These are phyloP conservation scores for Tolypocladium tropicale DNA, from an alignment of 2,329 filamentous ascomycete genomes.

Conservation along the genomic window DNA sequence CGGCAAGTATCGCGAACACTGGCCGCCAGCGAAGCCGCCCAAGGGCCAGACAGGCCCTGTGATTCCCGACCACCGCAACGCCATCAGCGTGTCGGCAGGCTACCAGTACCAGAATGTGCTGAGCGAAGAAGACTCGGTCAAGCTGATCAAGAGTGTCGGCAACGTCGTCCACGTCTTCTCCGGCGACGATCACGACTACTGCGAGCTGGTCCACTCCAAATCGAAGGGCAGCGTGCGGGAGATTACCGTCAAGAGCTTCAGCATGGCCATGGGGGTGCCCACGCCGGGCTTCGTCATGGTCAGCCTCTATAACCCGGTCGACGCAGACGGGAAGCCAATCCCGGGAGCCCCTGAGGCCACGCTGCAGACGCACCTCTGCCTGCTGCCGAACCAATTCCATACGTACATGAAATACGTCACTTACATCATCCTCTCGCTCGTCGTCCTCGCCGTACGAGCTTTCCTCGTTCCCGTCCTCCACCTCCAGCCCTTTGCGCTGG, in stretches of 20 bases:
- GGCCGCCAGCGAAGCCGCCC: conserved; percentile 57
- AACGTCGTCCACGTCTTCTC: conserved; percentile 83
- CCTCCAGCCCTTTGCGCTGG: conserved; percentile 43
- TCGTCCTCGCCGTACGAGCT: conserved; percentile 41
- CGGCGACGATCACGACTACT: conserved; percentile 97
- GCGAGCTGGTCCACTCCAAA: conserved; percentile 70
- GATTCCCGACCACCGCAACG: conserved; percentile 59
- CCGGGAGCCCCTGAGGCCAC: conserved; percentile 41
- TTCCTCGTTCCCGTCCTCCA: conserved; percentile 45
- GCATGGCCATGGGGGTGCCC: conserved; percentile 92
- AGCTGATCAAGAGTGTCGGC: conserved; percentile 66
- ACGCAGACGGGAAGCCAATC: conserved; percentile 42
- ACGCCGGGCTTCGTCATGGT: conserved; percentile 79
- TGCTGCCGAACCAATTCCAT: conserved; percentile 77
- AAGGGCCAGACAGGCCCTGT: conserved; percentile 45
- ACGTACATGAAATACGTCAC: conserved; percentile 73
- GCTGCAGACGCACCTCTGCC: conserved; percentile 79
- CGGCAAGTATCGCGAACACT: conserved; percentile 75
- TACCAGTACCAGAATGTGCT: conserved; percentile 98
- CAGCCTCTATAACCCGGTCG: conserved; percentile 87
- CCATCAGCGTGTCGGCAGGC: conserved; percentile 65
- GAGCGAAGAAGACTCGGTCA: conserved; percentile 61
- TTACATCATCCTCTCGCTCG: conserved; percentile 44
- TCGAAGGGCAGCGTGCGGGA: conserved; percentile 59
- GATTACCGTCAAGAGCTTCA: conserved; percentile 91